These are phyloP conservation scores for Gossypium trilobum DNA, from an alignment of 441 rosid species.

Conservation along the genomic window DNA sequence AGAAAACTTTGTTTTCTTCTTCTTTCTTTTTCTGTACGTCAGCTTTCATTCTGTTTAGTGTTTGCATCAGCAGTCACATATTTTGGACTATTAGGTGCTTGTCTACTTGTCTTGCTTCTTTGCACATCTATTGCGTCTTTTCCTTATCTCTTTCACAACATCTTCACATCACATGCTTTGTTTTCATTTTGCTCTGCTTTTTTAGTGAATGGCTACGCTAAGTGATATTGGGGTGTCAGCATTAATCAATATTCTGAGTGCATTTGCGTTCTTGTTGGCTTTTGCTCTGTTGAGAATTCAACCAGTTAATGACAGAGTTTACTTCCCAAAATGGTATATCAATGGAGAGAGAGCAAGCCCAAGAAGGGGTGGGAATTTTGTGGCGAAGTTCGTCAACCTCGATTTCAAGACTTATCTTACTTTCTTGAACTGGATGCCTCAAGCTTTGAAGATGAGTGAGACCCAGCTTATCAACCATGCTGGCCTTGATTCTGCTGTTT, in stretches of 20 bases:
- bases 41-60: not conserved
- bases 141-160: not conserved
- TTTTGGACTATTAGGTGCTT: not conserved
- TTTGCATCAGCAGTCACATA: slow-evolving; percentile 7
- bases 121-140: not conserved
- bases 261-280: slow-evolving; percentile 72
- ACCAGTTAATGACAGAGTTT: slow-evolving; percentile 85
- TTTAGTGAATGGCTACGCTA: slow-evolving; percentile 60
- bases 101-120: not conserved
- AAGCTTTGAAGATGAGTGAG: slow-evolving; percentile 80
- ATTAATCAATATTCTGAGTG: slow-evolving; percentile 59
- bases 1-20: no score
- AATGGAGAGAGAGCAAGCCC: slow-evolving; percentile 61
- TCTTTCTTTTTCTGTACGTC: no score
- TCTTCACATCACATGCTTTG: not conserved
- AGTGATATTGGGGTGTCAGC: slow-evolving; percentile 87
- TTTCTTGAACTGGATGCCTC: slow-evolving; percentile 98
- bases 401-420: slow-evolving; percentile 60
- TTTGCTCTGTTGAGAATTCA: slow-evolving; percentile 83
- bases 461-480: slow-evolving; percentile 73
- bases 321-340: slow-evolving; percentile 85
- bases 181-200: not conserved
- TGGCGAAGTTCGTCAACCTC: slow-evolving; percentile 76
- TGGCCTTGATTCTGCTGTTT: slow-evolving; percentile 90
- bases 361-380: slow-evolving; percentile 40